Conservation (phyloP, 202 grass and related monocot species). For the Tripidium arundinaceum region DNA sequence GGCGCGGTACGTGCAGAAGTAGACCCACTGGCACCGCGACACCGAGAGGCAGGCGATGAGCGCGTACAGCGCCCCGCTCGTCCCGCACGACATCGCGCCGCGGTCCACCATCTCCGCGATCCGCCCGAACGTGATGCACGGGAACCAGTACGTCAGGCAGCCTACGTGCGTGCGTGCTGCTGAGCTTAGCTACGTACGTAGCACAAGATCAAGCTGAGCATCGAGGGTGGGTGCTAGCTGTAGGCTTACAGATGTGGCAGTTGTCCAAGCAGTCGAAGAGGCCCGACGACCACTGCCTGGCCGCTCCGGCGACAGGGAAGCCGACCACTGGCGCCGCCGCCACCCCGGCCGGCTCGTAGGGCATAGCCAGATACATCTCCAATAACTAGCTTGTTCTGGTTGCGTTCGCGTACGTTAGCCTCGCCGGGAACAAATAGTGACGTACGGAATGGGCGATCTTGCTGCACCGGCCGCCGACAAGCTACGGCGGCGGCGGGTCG, state of each 20-base stretch:
- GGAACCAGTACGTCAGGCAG: constrained; percentile 53
- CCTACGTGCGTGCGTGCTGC: not conserved
- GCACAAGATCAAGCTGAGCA: not conserved
- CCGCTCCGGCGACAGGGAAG: not conserved
- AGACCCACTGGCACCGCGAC: constrained; percentile 33
- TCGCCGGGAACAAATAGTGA: too few species aligned
- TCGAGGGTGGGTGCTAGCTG: too few species aligned
- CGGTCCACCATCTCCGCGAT: constrained; percentile 62
- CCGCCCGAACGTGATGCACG: constrained; percentile 68
- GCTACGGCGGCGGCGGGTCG: too few species aligned
- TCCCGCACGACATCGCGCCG: constrained; percentile 48
- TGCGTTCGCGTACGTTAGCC: not conserved
- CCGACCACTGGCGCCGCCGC: not conserved
- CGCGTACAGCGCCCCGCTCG: constrained; percentile 27
- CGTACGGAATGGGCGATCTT: not conserved
- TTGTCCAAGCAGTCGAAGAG: not conserved
- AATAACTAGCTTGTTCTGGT: not conserved
- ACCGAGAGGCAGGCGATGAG: not conserved
- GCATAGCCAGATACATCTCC: not conserved
- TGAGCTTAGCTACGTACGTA: too few species aligned
- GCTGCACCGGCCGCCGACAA: too few species aligned
- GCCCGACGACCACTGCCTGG: not conserved
- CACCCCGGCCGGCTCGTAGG: not conserved
- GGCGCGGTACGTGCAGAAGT: constrained; percentile 51
- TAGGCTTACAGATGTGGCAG: not conserved